A percentile compares a stretch with the other conserved stretches of the same genome.
Conservation (phyloP, 176 grass and related monocot species). For the Poa pratensis region DNA sequence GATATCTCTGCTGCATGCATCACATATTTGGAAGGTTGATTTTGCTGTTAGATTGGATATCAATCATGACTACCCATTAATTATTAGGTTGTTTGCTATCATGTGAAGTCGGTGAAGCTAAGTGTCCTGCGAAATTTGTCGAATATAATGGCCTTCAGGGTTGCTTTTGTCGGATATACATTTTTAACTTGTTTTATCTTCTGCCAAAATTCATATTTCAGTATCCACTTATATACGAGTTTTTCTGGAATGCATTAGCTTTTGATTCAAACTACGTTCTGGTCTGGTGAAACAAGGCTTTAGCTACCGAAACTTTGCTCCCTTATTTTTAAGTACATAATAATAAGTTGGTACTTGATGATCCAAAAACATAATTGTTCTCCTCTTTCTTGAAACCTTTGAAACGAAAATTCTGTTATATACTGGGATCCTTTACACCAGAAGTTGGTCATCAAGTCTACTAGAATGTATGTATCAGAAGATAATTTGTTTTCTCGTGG, state of each 20-base stretch:
- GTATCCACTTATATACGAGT: constrained; percentile 7
- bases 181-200: constrained; percentile 7
- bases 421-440: too few species aligned
- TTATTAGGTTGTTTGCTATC: constrained; percentile 1
- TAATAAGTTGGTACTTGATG: constrained; percentile 11
- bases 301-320: neutral
- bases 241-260: neutral
- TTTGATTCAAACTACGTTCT: constrained; percentile 32
- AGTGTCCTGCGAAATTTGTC: neutral
- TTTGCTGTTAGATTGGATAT: constrained; percentile 1
- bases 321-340: constrained; percentile 22
- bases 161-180: constrained; percentile 6
- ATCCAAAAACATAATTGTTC: neutral
- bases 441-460: neutral
- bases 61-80: constrained; percentile 1
- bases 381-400: too few species aligned
- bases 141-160: neutral
- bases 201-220: neutral
- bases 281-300: constrained; percentile 27
- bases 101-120: neutral
- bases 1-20: neutral
- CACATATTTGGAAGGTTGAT: constrained; percentile 21
- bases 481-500: neutral
- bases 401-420: too few species aligned
- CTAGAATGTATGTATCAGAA: constrained; percentile 20